Conservation (phyloP, 305 asterid species). For the Solanum hybrid region DNA sequence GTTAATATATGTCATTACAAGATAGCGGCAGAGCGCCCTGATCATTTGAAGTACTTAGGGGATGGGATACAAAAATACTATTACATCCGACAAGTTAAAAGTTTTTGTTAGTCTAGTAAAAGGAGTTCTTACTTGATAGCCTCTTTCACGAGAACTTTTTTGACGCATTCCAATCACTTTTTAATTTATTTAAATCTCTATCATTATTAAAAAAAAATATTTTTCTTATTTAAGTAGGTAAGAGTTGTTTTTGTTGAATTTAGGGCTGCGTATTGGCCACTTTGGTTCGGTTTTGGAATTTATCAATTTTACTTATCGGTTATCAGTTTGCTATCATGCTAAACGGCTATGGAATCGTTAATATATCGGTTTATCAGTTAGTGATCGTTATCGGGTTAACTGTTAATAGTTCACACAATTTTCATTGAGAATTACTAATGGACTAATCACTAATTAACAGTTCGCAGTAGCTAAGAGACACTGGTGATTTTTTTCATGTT, state of each 20-base stretch:
- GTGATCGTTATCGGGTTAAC: not conserved
- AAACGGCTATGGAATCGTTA: not conserved
- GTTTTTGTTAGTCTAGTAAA: no score
- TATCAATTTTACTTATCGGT: not conserved
- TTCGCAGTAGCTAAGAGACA: not conserved
- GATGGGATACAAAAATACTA: not conserved
- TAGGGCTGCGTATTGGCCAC: not conserved
- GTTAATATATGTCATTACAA: not conserved
- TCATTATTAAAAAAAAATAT: no score
- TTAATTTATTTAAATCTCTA: not conserved
- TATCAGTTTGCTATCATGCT: not conserved
- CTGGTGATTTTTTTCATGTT: not conserved
- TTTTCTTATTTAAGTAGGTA: not conserved
- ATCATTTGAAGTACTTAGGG: not conserved
- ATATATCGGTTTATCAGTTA: not conserved
- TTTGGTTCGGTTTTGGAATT: no score
- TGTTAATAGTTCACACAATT: not conserved
- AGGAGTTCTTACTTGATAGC: not conserved
- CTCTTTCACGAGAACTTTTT: not conserved
- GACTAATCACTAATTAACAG: not conserved
- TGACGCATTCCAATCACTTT: not conserved
- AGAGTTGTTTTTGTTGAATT: not conserved
- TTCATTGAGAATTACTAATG: not conserved
- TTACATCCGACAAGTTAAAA: no score
- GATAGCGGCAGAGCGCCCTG: not conserved